A percentile compares a stretch with the other conserved stretches of the same genome.
Conservation (phyloP, 257 asterid species). For the Salvia rosmarinus region DNA sequence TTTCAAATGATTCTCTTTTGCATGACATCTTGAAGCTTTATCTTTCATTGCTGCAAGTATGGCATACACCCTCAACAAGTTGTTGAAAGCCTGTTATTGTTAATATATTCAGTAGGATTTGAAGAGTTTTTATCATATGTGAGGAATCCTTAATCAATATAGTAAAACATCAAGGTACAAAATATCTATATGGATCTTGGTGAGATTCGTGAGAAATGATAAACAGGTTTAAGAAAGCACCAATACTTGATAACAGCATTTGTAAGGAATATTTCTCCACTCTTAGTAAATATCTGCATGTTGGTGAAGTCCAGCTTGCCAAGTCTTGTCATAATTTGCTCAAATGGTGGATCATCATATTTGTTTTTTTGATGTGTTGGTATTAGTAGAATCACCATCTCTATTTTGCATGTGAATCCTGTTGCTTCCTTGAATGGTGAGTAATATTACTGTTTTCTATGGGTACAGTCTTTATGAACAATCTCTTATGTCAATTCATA, state of each 20-base stretch:
- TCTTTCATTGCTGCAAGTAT: not conserved
- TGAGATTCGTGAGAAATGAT: slow-evolving; percentile 1
- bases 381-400: not conserved
- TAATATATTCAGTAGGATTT: not conserved
- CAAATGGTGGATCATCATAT: not conserved
- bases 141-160: not conserved
- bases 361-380: slow-evolving; percentile 2
- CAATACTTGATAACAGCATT: not conserved
- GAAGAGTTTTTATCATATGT: not conserved
- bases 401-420: not conserved
- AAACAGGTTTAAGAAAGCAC: not conserved
- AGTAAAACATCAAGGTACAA: not conserved
- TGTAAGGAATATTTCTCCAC: not conserved
- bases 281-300: not conserved
- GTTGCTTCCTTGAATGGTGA: not conserved
- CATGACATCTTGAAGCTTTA: slow-evolving; percentile 10
- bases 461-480: not conserved
- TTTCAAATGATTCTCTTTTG: not conserved
- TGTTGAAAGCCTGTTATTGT: not conserved
- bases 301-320: not conserved
- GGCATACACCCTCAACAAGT: not conserved
- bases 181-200: not conserved
- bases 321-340: not conserved
- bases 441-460: not conserved
- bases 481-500: not conserved